Conservation (phyloP, 2,329 filamentous ascomycete species). For the Aspergillus quadricinctus region DNA sequence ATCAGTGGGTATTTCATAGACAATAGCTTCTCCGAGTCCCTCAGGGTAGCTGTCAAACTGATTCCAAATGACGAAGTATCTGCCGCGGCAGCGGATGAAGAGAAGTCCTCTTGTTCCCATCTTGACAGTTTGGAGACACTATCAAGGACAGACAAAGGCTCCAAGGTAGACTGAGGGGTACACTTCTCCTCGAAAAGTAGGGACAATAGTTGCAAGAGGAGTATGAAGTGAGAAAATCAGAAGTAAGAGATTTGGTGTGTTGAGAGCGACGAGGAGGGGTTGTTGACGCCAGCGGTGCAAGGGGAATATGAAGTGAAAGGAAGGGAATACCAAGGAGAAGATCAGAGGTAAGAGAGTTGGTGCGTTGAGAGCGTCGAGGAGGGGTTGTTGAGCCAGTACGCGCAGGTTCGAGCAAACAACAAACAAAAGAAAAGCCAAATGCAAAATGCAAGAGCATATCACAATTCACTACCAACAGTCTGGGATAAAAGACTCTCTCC, state of each 20-base stretch:
- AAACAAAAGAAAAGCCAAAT: not conserved
- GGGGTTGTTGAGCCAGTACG: not conserved
- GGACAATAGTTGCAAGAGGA: not conserved
- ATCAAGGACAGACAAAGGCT: not conserved
- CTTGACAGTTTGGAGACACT: not conserved
- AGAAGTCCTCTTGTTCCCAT: constrained; percentile 15
- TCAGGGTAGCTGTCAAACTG: constrained; percentile 17
- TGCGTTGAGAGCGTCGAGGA: not conserved
- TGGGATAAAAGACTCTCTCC: not conserved
- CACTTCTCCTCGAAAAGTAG: not conserved
- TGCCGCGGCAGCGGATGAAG: constrained; percentile 14
- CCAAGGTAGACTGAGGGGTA: not conserved
- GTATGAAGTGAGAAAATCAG: not conserved
- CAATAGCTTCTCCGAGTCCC: constrained; percentile 12
- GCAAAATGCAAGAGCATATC: not conserved
- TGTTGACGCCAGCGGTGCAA: not conserved
- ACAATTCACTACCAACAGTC: not conserved
- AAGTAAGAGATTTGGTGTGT: not conserved
- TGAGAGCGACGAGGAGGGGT: not conserved
- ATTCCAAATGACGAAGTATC: constrained; percentile 18
- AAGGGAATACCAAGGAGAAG: not conserved
- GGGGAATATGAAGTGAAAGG: not conserved
- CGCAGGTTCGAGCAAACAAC: not conserved
- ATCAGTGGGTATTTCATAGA: constrained; percentile 11
- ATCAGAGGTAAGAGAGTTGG: not conserved